Base-by-base conservation (phyloP, 495 filamentous ascomycete genomes). In the Trichoderma orchidacearum region DNA sequence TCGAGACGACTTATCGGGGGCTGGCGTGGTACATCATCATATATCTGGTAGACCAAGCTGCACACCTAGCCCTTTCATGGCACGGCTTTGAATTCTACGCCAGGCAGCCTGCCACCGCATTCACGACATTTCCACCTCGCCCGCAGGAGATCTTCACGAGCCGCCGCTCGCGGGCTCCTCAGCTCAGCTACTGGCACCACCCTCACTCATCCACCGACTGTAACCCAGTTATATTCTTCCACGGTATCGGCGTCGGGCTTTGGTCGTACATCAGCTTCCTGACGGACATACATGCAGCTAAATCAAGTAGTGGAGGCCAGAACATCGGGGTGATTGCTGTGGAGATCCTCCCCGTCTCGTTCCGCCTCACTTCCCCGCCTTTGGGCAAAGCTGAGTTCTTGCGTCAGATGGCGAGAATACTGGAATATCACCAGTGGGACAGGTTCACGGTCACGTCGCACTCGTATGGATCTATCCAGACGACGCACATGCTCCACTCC, bases 221-320 rank as follows among this genome's bases (percentile, higher is more conserved):
- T 28, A 63, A 77, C 1, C 84, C 84, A 0, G 61, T 86, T 41
- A 63, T 87, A 3, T 85, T 86, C 64, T 71, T 86, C 18, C 84
- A 87, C 62, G 84, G 84, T n/a, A 85, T 87, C 52, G 82, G 83
- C 27, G 79, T 86, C 54, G 84, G 84, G 0, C 72, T 86, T 13
- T 82, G 77, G 63, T 73, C 83, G 2, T 87, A 87, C 56, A 70
- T 71, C 13, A 64, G 65, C 30, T 83, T 85, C 63, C 69, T 86
- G 1, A 60, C 60, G 23, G 68, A 76, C 38, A 63, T 85, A 30
- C 66, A 62, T n/a, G 58, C 70, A 15, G 50, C 58, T 27, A 58
- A 32, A 6, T 56, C 51, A 6, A 60, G 60, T 30, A 63, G 62
- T 9, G 60, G 72, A 27, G 71, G 72, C n/a, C 71, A 75, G 55